phyloP scores from a whole-genome alignment of 345 rosid species.

The Boechera retrofracta region DNA sequence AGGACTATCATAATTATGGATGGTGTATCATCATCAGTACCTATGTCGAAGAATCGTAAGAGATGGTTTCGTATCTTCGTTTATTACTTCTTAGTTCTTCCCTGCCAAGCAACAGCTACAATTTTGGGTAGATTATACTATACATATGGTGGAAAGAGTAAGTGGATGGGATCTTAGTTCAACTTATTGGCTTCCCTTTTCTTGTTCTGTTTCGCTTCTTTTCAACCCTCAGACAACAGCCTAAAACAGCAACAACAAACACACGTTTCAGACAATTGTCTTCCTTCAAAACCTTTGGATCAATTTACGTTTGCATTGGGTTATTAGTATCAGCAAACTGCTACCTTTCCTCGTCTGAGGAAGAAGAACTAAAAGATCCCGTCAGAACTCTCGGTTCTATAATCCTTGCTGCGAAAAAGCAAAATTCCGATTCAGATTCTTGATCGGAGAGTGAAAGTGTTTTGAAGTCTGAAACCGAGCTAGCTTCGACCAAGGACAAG shows the following conservation, averaged over 20 bases:
- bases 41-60: constrained; percentile 13
- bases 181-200: constrained; percentile 51
- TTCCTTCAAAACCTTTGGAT: background rate
- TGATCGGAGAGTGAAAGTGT: too few species aligned
- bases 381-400: too few species aligned
- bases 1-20: background rate
- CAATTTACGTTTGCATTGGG: constrained; percentile 10
- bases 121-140: constrained; percentile 52
- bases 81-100: constrained; percentile 40
- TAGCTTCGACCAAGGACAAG: too few species aligned
- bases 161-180: constrained; percentile 50
- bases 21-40: constrained; percentile 1
- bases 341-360: background rate
- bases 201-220: constrained; percentile 48
- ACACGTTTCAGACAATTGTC: background rate
- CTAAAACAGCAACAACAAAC: background rate
- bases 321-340: constrained; percentile 1
- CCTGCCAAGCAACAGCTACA: constrained; percentile 43
- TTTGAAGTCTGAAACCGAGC: too few species aligned
- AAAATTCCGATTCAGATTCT: too few species aligned
- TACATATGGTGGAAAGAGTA: constrained; percentile 54
- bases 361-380: too few species aligned
- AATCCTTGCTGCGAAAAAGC: too few species aligned
- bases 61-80: constrained; percentile 45
- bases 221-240: constrained; percentile 28